phyloP scores from a whole-genome alignment of 176 grass and related monocot genomes.

The Aegilops sharonensis region DNA sequence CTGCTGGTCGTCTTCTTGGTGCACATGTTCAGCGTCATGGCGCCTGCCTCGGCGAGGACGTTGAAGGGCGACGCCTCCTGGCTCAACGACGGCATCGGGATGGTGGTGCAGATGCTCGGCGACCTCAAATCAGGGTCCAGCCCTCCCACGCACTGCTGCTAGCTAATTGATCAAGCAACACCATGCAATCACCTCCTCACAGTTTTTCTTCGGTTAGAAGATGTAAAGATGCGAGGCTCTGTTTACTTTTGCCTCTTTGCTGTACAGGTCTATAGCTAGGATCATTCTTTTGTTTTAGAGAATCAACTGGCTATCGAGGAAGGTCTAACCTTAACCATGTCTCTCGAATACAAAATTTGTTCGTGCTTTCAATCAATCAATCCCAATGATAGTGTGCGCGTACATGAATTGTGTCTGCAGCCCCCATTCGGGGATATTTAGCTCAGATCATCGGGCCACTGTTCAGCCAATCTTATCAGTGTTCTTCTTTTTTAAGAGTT shows the following conservation, averaged over 20 bases:
- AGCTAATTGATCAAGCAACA: neutral
- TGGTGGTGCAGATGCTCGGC: constrained; percentile 25
- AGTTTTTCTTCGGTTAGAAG: neutral
- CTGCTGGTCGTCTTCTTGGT: constrained; percentile 21
- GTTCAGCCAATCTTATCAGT: too few species aligned
- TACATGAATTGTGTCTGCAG: neutral
- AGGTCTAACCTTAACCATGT: neutral
- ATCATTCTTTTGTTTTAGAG: constrained; percentile 9
- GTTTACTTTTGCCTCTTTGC: neutral
- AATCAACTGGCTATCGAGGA: neutral
- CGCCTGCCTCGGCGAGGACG: constrained; percentile 19
- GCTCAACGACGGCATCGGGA: constrained; percentile 8
- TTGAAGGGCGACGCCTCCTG: neutral
- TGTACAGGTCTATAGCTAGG: neutral
- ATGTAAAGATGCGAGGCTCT: neutral
- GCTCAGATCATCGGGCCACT: too few species aligned
- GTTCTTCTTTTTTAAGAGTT: too few species aligned
- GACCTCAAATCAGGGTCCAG: neutral
- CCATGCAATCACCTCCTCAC: neutral
- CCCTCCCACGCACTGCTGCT: constrained; percentile 32
- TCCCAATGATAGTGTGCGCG: too few species aligned
- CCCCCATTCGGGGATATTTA: too few species aligned
- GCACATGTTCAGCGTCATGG: neutral
- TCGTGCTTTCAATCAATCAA: neutral
- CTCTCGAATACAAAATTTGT: neutral